Evolutionary conservation across 352 stramenopile genomes (phyloP).

Genomic region (Phytophthora constricta): DNA sequence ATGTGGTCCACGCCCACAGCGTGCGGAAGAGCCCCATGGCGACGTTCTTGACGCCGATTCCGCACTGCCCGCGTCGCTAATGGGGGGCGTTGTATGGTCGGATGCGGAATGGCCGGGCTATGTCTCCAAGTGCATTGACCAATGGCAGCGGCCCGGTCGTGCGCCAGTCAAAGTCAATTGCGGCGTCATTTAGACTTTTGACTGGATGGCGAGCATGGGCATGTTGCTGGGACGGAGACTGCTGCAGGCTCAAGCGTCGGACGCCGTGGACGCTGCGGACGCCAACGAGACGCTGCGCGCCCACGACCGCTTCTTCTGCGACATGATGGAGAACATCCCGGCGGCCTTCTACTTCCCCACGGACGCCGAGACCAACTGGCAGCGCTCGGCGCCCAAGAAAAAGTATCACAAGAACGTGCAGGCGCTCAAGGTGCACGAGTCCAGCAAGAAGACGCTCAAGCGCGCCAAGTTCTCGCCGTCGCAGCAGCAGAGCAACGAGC

Average conservation of each 20-base stretch:
- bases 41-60: too few species aligned
- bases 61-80: slow-evolving; percentile 10
- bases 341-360: slow-evolving; percentile 81
- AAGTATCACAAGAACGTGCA: slow-evolving; percentile 81
- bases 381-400: slow-evolving; percentile 74
- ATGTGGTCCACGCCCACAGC: slow-evolving; percentile 53
- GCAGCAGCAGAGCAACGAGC: slow-evolving; percentile 71
- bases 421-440: slow-evolving; percentile 57
- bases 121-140: too few species aligned
- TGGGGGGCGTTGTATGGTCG: slow-evolving; percentile 5
- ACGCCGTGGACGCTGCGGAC: slow-evolving; percentile 4
- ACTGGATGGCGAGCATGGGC: slow-evolving; percentile 17
- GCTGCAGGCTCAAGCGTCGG: slow-evolving; percentile 39
- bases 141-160: too few species aligned
- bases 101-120: slow-evolving; percentile 20
- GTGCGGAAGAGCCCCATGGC: slow-evolving; percentile 37
- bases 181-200: slow-evolving; percentile 15
- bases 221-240: slow-evolving; percentile 68
- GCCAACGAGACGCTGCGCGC: slow-evolving; percentile 32
- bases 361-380: slow-evolving; percentile 79
- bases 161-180: slow-evolving; percentile 30
- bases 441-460: slow-evolving; percentile 71
- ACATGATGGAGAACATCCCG: slow-evolving; percentile 78
- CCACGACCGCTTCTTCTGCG: slow-evolving; percentile 79
- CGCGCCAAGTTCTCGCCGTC: slow-evolving; percentile 74